Percentiles rank a stretch among this genome's conserved stretches.
phyloP scores from a whole-genome alignment of 1,284 basidiomycete genomes.

The Ceratobasidium theobromae region DNA sequence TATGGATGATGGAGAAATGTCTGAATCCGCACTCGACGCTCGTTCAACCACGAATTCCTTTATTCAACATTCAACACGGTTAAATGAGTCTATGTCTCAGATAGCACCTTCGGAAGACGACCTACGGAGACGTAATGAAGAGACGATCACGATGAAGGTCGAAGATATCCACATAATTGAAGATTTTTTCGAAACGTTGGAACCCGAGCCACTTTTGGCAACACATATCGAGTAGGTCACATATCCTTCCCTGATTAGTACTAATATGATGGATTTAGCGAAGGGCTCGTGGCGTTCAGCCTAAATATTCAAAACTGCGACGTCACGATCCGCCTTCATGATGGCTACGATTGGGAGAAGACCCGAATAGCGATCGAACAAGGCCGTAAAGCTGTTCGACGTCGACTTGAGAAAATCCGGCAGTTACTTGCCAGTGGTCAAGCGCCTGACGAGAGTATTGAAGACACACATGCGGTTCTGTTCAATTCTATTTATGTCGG shows the following conservation, averaged over 20 bases:
- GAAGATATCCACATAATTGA: constrained; percentile 60
- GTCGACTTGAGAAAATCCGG: constrained; percentile 83
- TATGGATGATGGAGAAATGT: constrained; percentile 53
- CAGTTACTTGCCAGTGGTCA: constrained; percentile 95
- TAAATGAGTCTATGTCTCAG: constrained; percentile 31
- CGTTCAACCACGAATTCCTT: background rate
- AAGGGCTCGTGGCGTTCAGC: constrained; percentile 20
- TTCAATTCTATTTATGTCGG: constrained; percentile 95
- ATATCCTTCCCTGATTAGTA: background rate
- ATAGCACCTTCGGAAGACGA: constrained; percentile 45
- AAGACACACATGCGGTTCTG: constrained; percentile 75
- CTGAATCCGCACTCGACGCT: constrained; percentile 42
- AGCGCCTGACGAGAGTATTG: constrained; percentile 76
- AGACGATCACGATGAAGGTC: constrained; percentile 80
- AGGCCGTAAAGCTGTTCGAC: constrained; percentile 84
- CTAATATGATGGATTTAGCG: background rate
- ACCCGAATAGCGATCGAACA: constrained; percentile 88
- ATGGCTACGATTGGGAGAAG: constrained; percentile 90
- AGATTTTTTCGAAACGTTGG: constrained; percentile 70
- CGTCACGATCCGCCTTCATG: constrained; percentile 72
- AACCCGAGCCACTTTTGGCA: constrained; percentile 48
- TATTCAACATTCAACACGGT: background rate
- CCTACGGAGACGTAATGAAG: constrained; percentile 70
- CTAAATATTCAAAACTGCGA: constrained; percentile 56
- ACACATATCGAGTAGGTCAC: constrained; percentile 10